Evolutionary conservation across 2,329 filamentous ascomycete genomes (phyloP), one percentile per base, ranked within the genome.

Genomic region (Pseudogymnoascus sp.): DNA sequence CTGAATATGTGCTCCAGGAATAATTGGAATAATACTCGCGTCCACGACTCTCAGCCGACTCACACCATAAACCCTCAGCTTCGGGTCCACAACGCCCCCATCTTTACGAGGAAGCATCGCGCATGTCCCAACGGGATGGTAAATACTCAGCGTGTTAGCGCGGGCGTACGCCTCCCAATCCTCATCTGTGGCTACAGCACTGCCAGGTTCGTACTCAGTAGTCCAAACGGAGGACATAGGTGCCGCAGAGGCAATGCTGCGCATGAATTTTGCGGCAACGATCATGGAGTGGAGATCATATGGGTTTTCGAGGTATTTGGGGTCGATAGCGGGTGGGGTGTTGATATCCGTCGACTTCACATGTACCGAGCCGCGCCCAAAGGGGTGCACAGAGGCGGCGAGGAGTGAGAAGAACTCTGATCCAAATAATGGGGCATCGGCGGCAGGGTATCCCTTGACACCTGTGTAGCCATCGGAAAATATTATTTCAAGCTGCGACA

Each of bases 291-390:
- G 76, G 1, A 76, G 66, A 66, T 86, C 83, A 7, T 82, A 73
- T 12, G 79, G 77, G 62, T 82, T 70, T 3, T 75, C 74, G 63
- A 84, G 76, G 71, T 77, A 84, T n/a, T 76, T 77, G 2, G 80
- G 79, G 62, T 85, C 77, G 67, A 84, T 83, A 20, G 76, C 71
- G 0, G 79, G 76, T 9, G 71, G 64, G 3, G 73, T 73, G 3
- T 70, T 66, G 12, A 75, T 67, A 15, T 76, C 71, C 0, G 73
- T 60, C 2, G 74, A 72, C 9, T 70, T 70, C 64, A 86, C 82
- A 71, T 87, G 84, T 50, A 83, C 78, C 38, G 75, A 76, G 0
- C 84, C 84, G 0, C 81, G 78, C 3, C 79, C 81, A 68, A 84
- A 80, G 0, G 85, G 73, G 63, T 77, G 85, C 64, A 81, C 80